Conservation (phyloP, 768 basidiomycete genomes). For the Cystobasidium tubakii region DNA sequence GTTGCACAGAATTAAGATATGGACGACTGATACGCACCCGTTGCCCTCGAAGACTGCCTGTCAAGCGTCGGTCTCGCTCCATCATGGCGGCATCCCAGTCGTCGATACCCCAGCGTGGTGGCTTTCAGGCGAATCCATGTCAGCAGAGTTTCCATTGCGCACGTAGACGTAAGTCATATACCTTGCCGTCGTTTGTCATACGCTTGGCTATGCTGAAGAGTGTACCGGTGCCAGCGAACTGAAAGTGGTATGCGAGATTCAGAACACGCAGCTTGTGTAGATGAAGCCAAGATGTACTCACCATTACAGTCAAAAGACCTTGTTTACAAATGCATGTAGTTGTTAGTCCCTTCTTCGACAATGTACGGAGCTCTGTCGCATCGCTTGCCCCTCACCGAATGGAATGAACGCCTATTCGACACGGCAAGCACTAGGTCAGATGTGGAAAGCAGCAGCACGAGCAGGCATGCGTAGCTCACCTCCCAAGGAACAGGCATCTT, state of each 20-base stretch:
- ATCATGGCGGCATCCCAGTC: slow-evolving; percentile 96
- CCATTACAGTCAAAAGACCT: slow-evolving; percentile 43
- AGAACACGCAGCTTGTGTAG: slow-evolving; percentile 54
- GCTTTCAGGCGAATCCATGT: slow-evolving; percentile 52
- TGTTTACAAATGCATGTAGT: background rate
- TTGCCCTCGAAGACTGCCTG: slow-evolving; percentile 80
- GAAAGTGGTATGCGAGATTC: slow-evolving; percentile 64
- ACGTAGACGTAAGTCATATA: slow-evolving; percentile 49
- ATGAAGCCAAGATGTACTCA: background rate
- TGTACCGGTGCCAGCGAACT: slow-evolving; percentile 81
- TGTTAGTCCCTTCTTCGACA: background rate
- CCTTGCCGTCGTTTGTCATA: slow-evolving; percentile 86
- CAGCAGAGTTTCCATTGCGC: no score
- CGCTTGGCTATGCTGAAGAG: slow-evolving; percentile 70
- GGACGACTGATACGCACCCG: slow-evolving; percentile 57
- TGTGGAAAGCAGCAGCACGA: background rate
- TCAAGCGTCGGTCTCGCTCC: slow-evolving; percentile 77
- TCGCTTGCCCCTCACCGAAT: slow-evolving; percentile 59
- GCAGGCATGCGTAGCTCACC: slow-evolving; percentile 7
- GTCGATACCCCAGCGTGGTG: slow-evolving; percentile 76
- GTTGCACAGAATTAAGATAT: no score
- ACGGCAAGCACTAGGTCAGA: slow-evolving; percentile 58
- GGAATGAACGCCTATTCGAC: slow-evolving; percentile 94
- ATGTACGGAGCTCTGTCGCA: background rate
- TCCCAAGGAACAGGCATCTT: slow-evolving; percentile 37